Evolutionary conservation across 371 early-diverging fungal species (phyloP).

Genomic region (Mortierella sp.): DNA sequence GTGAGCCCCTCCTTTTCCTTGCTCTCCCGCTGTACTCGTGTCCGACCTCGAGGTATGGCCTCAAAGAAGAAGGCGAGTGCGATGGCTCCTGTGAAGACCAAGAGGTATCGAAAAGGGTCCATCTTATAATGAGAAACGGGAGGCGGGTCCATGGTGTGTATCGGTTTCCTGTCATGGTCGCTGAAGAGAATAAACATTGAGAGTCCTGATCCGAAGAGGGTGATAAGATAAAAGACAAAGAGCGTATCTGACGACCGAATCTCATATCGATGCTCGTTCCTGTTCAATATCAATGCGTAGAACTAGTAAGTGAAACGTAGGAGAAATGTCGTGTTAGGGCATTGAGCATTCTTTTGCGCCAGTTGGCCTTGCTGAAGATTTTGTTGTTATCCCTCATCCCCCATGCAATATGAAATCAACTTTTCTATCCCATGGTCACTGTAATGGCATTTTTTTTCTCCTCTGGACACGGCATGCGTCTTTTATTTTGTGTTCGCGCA

Average conservation of each 20-base stretch:
- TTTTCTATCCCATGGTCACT: background rate
- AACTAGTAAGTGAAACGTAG: background rate
- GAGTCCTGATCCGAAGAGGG: conserved; percentile 31
- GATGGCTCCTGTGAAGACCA: conserved; percentile 21
- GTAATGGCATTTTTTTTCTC: background rate
- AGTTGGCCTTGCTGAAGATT: background rate
- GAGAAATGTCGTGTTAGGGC: background rate
- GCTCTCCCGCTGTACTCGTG: conserved; percentile 42
- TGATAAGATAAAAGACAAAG: conserved; percentile 30
- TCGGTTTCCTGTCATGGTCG: background rate
- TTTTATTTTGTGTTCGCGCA: background rate
- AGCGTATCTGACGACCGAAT: conserved; percentile 45
- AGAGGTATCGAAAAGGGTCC: conserved; percentile 30
- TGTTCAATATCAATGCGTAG: conserved; percentile 30
- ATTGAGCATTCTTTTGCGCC: background rate
- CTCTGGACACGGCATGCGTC: too few species aligned
- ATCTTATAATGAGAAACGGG: conserved; percentile 33
- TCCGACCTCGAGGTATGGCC: conserved; percentile 27
- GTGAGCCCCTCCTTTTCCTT: conserved; percentile 29
- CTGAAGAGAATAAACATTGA: conserved; percentile 38
- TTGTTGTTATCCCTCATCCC: background rate
- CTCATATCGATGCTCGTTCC: conserved; percentile 39
- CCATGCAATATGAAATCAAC: background rate
- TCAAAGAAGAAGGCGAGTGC: conserved; percentile 42
- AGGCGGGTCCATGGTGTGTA: conserved; percentile 21